phyloP scores from a whole-genome alignment of 2,329 filamentous ascomycete genomes.

The Aspergillus novoparasiticus region DNA sequence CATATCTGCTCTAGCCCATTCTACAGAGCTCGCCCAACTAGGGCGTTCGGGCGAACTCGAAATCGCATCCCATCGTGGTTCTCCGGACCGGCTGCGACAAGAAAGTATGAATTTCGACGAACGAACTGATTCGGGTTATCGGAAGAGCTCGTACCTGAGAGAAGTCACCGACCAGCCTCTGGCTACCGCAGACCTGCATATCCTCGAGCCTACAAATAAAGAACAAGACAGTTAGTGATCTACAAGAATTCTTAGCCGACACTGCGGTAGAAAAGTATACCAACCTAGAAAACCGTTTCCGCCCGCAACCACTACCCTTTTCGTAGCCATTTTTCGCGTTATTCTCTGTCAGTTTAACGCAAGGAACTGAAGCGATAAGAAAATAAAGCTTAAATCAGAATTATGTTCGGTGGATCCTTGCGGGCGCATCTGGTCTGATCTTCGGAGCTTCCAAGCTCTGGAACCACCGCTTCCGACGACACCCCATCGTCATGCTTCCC shows the following conservation, averaged over 20 bases:
- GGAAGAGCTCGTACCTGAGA: constrained; percentile 66
- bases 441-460: constrained; percentile 5
- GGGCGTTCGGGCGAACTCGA: constrained; percentile 72
- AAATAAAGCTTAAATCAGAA: constrained; percentile 2
- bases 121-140: background rate
- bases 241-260: background rate
- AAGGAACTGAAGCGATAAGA: background rate
- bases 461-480: constrained; percentile 16
- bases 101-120: constrained; percentile 9
- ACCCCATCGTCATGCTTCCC: constrained; percentile 23
- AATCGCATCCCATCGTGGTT: constrained; percentile 80
- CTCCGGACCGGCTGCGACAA: constrained; percentile 74
- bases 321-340: constrained; percentile 56
- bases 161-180: constrained; percentile 92
- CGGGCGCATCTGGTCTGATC: constrained; percentile 5
- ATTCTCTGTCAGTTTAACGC: constrained; percentile 12
- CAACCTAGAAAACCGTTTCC: constrained; percentile 87
- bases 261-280: constrained; percentile 25
- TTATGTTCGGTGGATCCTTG: constrained; percentile 15
- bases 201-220: constrained; percentile 61
- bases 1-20: constrained; percentile 87
- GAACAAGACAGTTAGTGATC: constrained; percentile 11
- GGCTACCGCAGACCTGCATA: constrained; percentile 85
- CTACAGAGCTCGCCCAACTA: constrained; percentile 77
- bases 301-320: constrained; percentile 86